Conservation (phyloP, 371 early-diverging fungal genomes). For the Nematocida sp. region DNA sequence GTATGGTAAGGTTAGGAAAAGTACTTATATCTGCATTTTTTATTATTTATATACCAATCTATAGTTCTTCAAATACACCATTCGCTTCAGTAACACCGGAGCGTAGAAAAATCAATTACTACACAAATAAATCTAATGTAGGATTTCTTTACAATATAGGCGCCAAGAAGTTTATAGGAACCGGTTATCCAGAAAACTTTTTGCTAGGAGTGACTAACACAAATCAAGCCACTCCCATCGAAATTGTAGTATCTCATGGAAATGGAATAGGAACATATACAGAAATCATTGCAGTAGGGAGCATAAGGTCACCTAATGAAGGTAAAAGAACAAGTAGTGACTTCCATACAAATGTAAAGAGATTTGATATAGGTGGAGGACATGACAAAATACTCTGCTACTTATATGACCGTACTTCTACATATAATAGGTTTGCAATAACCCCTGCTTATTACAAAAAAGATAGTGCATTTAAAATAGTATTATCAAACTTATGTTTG, state of each 20-base stretch:
- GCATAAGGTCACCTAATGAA: neutral
- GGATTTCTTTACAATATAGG: conserved; percentile 53
- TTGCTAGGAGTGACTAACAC: no score
- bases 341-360: neutral
- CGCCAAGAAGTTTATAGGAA: conserved; percentile 28
- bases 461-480: conserved; percentile 34
- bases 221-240: no score
- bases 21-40: no score
- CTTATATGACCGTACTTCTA: conserved; percentile 32
- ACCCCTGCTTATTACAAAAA: conserved; percentile 42
- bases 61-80: neutral
- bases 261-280: conserved; percentile 2
- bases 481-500: no score
- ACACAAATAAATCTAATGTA: neutral
- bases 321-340: neutral
- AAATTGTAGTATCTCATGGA: neutral
- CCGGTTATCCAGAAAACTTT: no score
- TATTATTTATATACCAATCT: neutral
- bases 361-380: conserved; percentile 45
- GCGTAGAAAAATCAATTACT: neutral
- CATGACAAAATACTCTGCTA: no score
- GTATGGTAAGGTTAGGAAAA: no score
- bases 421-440: conserved; percentile 34
- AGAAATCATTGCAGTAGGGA: neutral
- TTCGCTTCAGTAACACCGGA: neutral